phyloP scores from a whole-genome alignment of 345 rosid species.

The Pugionium cornutum region DNA sequence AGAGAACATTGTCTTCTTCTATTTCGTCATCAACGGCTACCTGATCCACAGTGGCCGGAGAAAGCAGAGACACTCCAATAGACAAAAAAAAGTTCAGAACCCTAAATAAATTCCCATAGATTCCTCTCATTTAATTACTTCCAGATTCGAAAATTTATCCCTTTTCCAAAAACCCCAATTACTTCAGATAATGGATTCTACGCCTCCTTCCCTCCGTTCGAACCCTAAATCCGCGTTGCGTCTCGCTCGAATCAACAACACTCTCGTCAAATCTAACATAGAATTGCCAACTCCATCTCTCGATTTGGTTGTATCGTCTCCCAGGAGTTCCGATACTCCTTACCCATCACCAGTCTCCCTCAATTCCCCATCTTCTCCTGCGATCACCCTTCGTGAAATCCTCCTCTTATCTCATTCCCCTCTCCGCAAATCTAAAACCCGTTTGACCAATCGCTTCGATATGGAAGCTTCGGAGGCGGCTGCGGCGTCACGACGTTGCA shows the following conservation, averaged over 20 bases:
- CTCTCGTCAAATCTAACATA: slow-evolving; percentile 39
- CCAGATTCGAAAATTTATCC: slow-evolving; percentile 10
- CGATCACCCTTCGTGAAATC: slow-evolving; percentile 52
- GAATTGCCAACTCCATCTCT: slow-evolving; percentile 46
- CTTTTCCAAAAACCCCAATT: not conserved
- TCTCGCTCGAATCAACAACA: slow-evolving; percentile 45
- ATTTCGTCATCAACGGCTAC: slow-evolving; percentile 33
- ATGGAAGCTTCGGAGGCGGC: slow-evolving; percentile 44
- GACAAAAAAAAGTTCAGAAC: slow-evolving; percentile 11
- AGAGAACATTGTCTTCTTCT: not conserved
- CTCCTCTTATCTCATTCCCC: slow-evolving; percentile 80
- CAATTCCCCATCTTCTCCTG: slow-evolving; percentile 48
- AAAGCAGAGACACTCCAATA: slow-evolving; percentile 14
- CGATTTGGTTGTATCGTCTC: slow-evolving; percentile 54
- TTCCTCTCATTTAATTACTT: slow-evolving; percentile 26
- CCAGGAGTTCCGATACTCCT: slow-evolving; percentile 44
- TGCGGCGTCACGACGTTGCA: slow-evolving; percentile 55
- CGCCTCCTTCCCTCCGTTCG: slow-evolving; percentile 57
- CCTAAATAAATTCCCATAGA: slow-evolving; percentile 31
- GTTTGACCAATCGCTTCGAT: slow-evolving; percentile 61
- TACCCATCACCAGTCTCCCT: slow-evolving; percentile 49
- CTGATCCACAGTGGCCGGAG: slow-evolving; percentile 28
- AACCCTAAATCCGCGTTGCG: slow-evolving; percentile 65
- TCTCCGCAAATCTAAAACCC: slow-evolving; percentile 59
- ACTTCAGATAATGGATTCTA: slow-evolving; percentile 56